Evolutionary conservation across 2,329 filamentous ascomycete species (phyloP).

Genomic region (Fusarium sp.): DNA sequence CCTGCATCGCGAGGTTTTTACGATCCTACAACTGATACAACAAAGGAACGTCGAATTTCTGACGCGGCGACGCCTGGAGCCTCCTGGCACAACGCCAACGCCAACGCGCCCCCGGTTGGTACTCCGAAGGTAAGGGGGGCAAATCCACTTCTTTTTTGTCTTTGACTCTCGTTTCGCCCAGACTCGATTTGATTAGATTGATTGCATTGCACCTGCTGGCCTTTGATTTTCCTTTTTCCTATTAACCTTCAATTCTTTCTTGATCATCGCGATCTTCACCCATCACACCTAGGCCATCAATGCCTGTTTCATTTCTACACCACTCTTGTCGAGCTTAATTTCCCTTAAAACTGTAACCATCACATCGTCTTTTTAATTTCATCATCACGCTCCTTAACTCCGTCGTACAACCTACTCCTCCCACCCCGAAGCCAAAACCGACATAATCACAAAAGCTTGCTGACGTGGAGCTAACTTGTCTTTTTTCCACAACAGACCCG

Average conservation of each 20-base stretch:
- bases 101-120: conserved; percentile 55
- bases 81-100: conserved; percentile 58
- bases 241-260: conserved; percentile 34
- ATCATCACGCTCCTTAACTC: conserved; percentile 39
- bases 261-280: conserved; percentile 20
- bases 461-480: conserved; percentile 48
- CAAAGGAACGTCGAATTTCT: conserved; percentile 59
- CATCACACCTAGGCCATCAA: conserved; percentile 41
- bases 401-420: conserved; percentile 29
- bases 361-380: conserved; percentile 40
- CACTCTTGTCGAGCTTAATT: conserved; percentile 23
- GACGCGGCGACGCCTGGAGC: conserved; percentile 52
- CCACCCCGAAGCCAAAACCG: conserved; percentile 27
- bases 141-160: conserved; percentile 49
- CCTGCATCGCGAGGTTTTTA: conserved; percentile 62
- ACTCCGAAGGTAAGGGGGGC: conserved; percentile 62
- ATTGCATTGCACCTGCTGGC: conserved; percentile 35
- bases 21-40: conserved; percentile 65
- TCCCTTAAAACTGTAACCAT: conserved; percentile 22
- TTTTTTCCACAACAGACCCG: conserved; percentile 56
- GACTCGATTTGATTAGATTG: conserved; percentile 40
- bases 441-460: conserved; percentile 38
- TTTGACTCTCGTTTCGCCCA: conserved; percentile 41
- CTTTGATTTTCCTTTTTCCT: conserved; percentile 37
- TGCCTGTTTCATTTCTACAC: conserved; percentile 37